A percentile compares a stretch with the other conserved stretches of the same genome.
These are phyloP conservation scores for Clavispora carvajalis DNA, from an alignment of 805 yeast species.

Conservation along the genomic window DNA sequence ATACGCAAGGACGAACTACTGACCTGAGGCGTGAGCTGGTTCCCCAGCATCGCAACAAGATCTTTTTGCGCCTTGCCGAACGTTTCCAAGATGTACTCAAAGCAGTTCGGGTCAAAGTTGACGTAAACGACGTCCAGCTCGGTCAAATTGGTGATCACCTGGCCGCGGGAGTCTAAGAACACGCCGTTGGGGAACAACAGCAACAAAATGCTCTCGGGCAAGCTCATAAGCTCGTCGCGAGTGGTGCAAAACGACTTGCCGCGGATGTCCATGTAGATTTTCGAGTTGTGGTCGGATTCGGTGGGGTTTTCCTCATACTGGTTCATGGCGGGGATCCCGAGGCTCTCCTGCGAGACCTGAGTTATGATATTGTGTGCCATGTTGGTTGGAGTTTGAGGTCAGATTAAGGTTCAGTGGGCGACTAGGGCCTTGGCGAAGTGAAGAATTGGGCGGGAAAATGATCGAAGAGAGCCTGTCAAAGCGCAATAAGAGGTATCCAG, in stretches of 20 bases:
- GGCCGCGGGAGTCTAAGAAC: conserved; percentile 70
- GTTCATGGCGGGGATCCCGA: conserved; percentile 12
- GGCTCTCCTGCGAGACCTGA: conserved; percentile 52
- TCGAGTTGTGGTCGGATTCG: conserved; percentile 54
- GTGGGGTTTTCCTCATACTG: conserved; percentile 19
- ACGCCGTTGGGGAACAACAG: conserved; percentile 91
- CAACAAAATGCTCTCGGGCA: conserved; percentile 84
- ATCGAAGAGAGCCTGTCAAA: no score
- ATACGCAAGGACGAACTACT: conserved; percentile 14
- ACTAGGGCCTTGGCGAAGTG: no score
- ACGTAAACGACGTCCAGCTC: conserved; percentile 78
- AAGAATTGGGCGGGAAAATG: neutral
- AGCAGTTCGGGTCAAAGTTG: conserved; percentile 82
- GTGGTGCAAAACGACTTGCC: conserved; percentile 72
- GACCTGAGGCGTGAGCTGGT: conserved; percentile 30
- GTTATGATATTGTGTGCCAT: conserved; percentile 57
- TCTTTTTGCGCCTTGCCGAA: conserved; percentile 69
- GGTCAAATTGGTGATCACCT: conserved; percentile 70
- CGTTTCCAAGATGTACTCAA: conserved; percentile 71
- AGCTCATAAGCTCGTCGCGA: conserved; percentile 81
- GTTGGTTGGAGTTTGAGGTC: neutral
- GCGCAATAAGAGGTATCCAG: conserved; percentile 14
- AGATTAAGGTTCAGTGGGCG: no score
- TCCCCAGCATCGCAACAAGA: conserved; percentile 24
- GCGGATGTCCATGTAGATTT: conserved; percentile 72